These are phyloP conservation scores for Cyberlindnera maclurae DNA, from an alignment of 805 yeast species.

Conservation along the genomic window DNA sequence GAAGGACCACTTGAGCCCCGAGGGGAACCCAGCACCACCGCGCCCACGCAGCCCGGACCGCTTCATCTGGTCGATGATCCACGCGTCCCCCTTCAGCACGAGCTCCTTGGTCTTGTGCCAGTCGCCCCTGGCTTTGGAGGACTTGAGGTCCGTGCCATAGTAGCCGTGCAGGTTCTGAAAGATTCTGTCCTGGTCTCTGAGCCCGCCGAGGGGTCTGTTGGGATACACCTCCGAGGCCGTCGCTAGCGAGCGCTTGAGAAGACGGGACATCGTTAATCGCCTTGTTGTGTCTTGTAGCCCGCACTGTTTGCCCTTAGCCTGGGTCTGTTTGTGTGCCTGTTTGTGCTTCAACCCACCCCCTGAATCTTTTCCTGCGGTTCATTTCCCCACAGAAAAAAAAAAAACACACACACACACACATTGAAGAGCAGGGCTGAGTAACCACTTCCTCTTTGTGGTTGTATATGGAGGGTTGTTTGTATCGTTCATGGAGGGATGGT, in stretches of 20 bases:
- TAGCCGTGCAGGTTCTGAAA: slow-evolving; percentile 77
- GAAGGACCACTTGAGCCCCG: slow-evolving; percentile 87
- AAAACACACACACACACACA: too few relatives aligned
- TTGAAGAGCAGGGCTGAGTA: background rate
- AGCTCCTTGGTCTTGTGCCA: slow-evolving; percentile 91
- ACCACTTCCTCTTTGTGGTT: background rate
- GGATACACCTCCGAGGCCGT: slow-evolving; percentile 43
- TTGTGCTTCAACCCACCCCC: too few relatives aligned
- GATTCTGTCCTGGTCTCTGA: slow-evolving; percentile 77
- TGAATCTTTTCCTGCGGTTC: too few relatives aligned
- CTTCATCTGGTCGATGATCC: slow-evolving; percentile 87
- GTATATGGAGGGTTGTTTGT: too few relatives aligned
- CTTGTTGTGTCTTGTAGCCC: too few relatives aligned
- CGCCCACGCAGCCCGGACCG: slow-evolving; percentile 82
- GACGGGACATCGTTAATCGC: background rate
- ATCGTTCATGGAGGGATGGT: too few relatives aligned
- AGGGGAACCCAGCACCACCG: slow-evolving; percentile 93
- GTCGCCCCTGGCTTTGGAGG: slow-evolving; percentile 77
- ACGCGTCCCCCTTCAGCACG: slow-evolving; percentile 72
- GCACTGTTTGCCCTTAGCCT: too few relatives aligned
- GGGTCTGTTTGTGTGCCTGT: too few relatives aligned
- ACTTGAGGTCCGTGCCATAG: slow-evolving; percentile 65
- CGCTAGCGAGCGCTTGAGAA: slow-evolving; percentile 19
- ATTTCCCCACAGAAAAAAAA: too few relatives aligned
- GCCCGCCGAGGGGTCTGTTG: slow-evolving; percentile 60